phyloP scores from a whole-genome alignment of 75 land plant species.

The Adiantum capillusveneris region DNA sequence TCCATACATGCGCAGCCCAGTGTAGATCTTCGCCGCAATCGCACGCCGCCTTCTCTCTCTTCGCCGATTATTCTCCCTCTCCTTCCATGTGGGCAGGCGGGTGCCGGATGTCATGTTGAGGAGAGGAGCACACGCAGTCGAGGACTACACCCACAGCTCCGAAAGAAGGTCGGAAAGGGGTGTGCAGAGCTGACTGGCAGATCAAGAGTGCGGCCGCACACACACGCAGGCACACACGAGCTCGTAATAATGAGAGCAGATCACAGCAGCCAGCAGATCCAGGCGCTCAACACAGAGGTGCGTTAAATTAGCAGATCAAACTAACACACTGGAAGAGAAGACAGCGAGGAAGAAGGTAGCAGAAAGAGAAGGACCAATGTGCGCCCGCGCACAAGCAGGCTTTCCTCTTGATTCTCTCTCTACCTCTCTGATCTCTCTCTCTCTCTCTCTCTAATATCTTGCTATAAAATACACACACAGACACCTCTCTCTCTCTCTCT shows the following conservation, averaged over 20 bases:
- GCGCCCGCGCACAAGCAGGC: not conserved
- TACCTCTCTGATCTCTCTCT: too few relatives aligned
- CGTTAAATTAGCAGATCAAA: too few relatives aligned
- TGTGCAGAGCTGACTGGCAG: not conserved
- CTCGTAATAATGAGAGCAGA: too few relatives aligned
- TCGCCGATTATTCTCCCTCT: conserved; percentile 48
- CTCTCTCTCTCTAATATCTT: too few relatives aligned
- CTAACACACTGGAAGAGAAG: not conserved
- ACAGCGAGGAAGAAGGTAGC: conserved; percentile 3
- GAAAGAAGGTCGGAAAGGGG: not conserved
- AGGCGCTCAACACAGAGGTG: too few relatives aligned
- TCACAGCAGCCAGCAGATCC: too few relatives aligned
- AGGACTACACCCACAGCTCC: not conserved
- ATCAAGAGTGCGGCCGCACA: not conserved
- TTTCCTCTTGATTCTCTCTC: too few relatives aligned
- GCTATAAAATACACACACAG: too few relatives aligned
- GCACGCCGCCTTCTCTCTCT: conserved; percentile 49
- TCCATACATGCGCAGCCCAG: conserved; percentile 38
- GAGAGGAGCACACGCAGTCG: not conserved
- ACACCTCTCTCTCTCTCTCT: too few relatives aligned
- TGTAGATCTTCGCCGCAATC: conserved; percentile 44
- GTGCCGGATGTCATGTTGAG: conserved; percentile 34
- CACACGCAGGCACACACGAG: too few relatives aligned
- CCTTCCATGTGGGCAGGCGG: conserved; percentile 46
- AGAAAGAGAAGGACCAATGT: not conserved